A percentile compares a stretch with the other conserved stretches of the same genome.
Conservation (phyloP, 768 basidiomycete species). For the Podaxis pistillaris region DNA sequence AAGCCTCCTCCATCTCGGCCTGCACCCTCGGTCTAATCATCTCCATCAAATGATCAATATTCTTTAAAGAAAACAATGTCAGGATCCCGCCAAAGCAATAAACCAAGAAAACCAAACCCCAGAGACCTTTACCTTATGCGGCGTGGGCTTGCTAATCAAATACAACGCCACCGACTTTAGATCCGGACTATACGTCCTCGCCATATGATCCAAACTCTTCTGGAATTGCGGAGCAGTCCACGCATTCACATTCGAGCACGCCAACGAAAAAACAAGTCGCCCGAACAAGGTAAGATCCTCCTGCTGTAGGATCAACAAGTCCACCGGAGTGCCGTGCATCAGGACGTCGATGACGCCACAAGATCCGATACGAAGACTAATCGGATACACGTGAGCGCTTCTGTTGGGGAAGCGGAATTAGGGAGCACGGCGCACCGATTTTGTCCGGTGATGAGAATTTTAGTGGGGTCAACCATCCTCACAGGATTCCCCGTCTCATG, state of each 20-base stretch:
- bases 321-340: constrained; percentile 67
- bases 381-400: not conserved
- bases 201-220: constrained; percentile 74
- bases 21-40: constrained; percentile 70
- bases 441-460: constrained; percentile 85
- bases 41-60: constrained; percentile 76
- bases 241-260: constrained; percentile 63
- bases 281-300: constrained; percentile 91
- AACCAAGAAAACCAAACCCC: not conserved
- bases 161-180: constrained; percentile 79
- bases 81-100: not conserved
- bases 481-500: constrained; percentile 82
- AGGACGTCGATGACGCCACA: constrained; percentile 88
- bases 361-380: constrained; percentile 79
- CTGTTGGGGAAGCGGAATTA: not conserved
- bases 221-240: constrained; percentile 61
- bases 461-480: constrained; percentile 80
- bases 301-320: constrained; percentile 65
- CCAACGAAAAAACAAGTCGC: constrained; percentile 75
- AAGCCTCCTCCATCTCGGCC: constrained; percentile 83
- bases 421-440: constrained; percentile 57
- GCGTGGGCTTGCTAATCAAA: constrained; percentile 68
- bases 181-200: constrained; percentile 74
- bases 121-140: constrained; percentile 66
- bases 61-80: constrained; percentile 36